Conservation (phyloP, 139 green algal species). For the Tetratostichococcus sp. region DNA sequence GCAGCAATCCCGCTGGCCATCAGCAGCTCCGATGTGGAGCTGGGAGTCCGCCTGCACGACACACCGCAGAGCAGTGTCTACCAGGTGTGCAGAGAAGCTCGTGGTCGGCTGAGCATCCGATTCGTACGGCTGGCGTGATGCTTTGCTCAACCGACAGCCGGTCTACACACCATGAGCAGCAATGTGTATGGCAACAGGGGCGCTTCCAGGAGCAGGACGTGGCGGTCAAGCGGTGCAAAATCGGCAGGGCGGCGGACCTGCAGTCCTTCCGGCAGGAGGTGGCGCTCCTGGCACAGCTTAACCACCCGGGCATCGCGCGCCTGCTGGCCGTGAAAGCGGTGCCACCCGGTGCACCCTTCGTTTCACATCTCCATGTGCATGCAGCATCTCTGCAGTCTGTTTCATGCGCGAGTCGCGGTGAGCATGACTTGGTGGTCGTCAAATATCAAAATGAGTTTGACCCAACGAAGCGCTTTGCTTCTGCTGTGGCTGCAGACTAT, state of each 20-base stretch:
- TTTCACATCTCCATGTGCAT: too few species aligned
- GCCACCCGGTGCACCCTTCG: slow-evolving; percentile 55
- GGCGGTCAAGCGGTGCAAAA: slow-evolving; percentile 58
- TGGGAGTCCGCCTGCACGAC: slow-evolving; percentile 5
- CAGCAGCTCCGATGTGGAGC: slow-evolving; percentile 4
- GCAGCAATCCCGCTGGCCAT: slow-evolving; percentile 23
- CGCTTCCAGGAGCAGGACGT: slow-evolving; percentile 28
- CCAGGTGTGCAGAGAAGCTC: too few species aligned
- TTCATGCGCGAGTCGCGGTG: too few species aligned
- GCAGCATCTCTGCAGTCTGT: too few species aligned
- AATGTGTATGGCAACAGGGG: neutral
- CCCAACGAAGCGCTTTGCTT: too few species aligned
- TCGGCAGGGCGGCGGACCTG: slow-evolving; percentile 50
- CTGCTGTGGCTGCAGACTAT: slow-evolving; percentile 43
- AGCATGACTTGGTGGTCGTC: too few species aligned
- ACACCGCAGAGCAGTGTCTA: slow-evolving; percentile 46
- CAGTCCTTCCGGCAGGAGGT: slow-evolving; percentile 66
- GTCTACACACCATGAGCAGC: neutral
- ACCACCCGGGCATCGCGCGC: slow-evolving; percentile 33
- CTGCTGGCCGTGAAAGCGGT: slow-evolving; percentile 57
- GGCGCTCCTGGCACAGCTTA: slow-evolving; percentile 44
- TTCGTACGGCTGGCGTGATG: neutral
- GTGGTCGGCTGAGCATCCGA: too few species aligned
- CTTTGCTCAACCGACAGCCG: too few species aligned
- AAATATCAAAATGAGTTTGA: too few species aligned